Evolutionary conservation across 2,329 filamentous ascomycete genomes (phyloP).

Genomic region (Fusarium tuaranense): DNA sequence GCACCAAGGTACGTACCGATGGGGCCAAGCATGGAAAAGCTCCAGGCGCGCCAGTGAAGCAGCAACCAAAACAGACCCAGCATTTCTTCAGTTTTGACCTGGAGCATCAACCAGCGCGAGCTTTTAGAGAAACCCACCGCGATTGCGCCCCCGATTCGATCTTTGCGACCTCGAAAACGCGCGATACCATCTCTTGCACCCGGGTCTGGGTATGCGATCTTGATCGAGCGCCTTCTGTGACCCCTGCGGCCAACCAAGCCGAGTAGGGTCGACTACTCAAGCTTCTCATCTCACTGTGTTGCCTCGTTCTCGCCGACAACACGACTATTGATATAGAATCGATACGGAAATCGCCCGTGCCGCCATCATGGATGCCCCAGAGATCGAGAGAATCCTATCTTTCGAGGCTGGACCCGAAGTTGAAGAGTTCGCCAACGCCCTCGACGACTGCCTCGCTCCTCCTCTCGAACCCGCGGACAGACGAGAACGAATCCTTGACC

Average conservation of each 20-base stretch:
- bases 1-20: constrained; percentile 35
- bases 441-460: constrained; percentile 78
- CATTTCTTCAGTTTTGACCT: constrained; percentile 37
- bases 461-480: constrained; percentile 63
- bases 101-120: constrained; percentile 32
- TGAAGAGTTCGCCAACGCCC: constrained; percentile 84
- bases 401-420: constrained; percentile 77
- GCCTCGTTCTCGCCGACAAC: neutral
- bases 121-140: constrained; percentile 19
- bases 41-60: constrained; percentile 40
- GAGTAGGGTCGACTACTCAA: constrained; percentile 41
- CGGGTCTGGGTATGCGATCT: constrained; percentile 37
- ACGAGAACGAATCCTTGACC: constrained; percentile 74
- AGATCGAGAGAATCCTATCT: constrained; percentile 18
- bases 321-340: neutral
- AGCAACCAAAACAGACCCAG: constrained; percentile 41
- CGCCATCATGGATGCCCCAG: constrained; percentile 30
- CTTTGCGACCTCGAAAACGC: constrained; percentile 13
- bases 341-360: neutral
- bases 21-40: constrained; percentile 12
- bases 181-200: constrained; percentile 12
- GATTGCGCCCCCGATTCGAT: constrained; percentile 10
- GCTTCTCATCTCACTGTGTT: constrained; percentile 9
- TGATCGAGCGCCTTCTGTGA: constrained; percentile 37
- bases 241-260: constrained; percentile 41